phyloP scores from a whole-genome alignment of 768 basidiomycete genomes.

The Mrakia hoshinonis region DNA sequence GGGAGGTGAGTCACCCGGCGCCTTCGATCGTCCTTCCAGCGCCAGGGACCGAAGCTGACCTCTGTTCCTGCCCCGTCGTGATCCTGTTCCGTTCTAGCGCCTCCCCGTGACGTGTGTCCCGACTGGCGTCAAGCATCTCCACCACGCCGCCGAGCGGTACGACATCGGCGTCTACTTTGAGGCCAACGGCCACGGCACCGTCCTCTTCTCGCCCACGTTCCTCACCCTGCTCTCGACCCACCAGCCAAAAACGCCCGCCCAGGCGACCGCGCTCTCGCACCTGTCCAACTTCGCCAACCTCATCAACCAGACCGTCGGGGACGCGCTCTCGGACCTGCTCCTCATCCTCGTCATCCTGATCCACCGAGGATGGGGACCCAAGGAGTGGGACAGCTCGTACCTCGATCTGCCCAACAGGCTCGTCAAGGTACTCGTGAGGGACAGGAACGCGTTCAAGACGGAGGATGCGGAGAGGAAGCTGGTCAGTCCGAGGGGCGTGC shows the following conservation, averaged over 20 bases:
- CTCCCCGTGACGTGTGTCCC: conserved; percentile 89
- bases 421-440: conserved; percentile 79
- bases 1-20: conserved; percentile 52
- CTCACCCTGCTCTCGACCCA: conserved; percentile 54
- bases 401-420: conserved; percentile 87
- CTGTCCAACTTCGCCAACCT: conserved; percentile 67
- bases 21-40: background rate
- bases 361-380: conserved; percentile 66
- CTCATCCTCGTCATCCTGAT: conserved; percentile 87
- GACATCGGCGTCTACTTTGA: conserved; percentile 98
- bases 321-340: conserved; percentile 90
- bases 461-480: conserved; percentile 87
- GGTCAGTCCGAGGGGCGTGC: conserved; percentile 67
- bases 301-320: conserved; percentile 97
- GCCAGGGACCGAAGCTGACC: background rate
- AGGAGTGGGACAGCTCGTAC: conserved; percentile 89
- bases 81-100: conserved; percentile 47
- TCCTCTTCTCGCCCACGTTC: conserved; percentile 76
- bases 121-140: conserved; percentile 95
- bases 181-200: conserved; percentile 97
- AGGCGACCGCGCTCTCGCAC: conserved; percentile 67
- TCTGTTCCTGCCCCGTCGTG: background rate
- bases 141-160: conserved; percentile 90
- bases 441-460: conserved; percentile 76
- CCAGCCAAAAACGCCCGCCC: conserved; percentile 70